These are phyloP conservation scores for Aspergillus asperescens DNA, from an alignment of 495 filamentous ascomycete species.

Conservation along the genomic window DNA sequence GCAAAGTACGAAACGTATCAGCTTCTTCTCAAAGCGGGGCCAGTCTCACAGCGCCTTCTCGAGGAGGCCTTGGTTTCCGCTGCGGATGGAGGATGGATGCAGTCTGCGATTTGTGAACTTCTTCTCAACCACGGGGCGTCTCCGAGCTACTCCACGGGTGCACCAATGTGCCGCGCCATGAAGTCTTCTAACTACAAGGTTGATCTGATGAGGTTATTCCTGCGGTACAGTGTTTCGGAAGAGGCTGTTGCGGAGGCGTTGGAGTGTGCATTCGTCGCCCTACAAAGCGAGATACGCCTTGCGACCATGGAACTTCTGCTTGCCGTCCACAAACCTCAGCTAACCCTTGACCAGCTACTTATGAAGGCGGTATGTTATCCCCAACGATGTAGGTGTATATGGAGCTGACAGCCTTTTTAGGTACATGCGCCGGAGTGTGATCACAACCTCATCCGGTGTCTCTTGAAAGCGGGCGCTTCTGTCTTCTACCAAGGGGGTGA, in stretches of 20 bases:
- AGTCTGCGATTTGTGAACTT: conserved; percentile 4
- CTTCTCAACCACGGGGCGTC: conserved; percentile 4
- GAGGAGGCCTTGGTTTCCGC: conserved; percentile 6
- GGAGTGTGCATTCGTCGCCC: conserved; percentile 1
- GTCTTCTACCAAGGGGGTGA: conserved; percentile 8
- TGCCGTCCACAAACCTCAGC: conserved; percentile 2
- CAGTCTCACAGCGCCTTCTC: neutral
- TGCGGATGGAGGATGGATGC: conserved; percentile 6
- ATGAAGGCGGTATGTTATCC: conserved; percentile 5
- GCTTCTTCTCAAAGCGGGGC: conserved; percentile 4
- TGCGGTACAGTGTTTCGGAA: neutral
- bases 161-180: conserved; percentile 4
- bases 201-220: neutral
- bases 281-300: neutral
- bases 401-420: neutral
- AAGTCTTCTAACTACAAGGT: neutral
- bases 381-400: neutral
- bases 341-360: conserved; percentile 1
- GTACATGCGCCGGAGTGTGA: conserved; percentile 3
- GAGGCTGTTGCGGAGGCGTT: conserved; percentile 4
- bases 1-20: neutral
- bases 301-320: conserved; percentile 4
- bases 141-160: conserved; percentile 1
- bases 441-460: neutral
- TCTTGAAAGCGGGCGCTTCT: conserved; percentile 3